A percentile compares a stretch with the other conserved stretches of the same genome.
Conservation (phyloP, 2,329 filamentous ascomycete species). For the Neonectria coccinea region DNA sequence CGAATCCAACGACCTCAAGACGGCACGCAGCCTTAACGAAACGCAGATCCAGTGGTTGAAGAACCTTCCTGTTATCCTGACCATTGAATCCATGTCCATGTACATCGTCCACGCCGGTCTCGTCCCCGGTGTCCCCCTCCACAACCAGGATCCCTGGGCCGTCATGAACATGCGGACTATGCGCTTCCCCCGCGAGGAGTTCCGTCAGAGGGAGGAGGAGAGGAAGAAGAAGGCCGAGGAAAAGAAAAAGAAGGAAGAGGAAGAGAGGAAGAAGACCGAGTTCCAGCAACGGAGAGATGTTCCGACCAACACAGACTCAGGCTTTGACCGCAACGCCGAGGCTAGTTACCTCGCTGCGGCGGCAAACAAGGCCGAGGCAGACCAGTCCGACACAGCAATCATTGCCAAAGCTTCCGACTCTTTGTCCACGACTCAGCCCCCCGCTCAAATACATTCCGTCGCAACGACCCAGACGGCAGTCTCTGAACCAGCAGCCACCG, state of each 20-base stretch:
- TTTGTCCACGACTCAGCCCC: not conserved
- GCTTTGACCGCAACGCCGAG: slow-evolving; percentile 4
- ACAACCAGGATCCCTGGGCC: slow-evolving; percentile 79
- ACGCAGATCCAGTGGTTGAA: slow-evolving; percentile 77
- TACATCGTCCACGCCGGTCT: slow-evolving; percentile 88
- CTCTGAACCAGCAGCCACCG: not conserved
- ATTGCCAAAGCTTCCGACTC: not conserved
- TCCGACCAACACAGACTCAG: not conserved
- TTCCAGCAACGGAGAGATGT: slow-evolving; percentile 24
- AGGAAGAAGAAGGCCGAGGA: slow-evolving; percentile 35
- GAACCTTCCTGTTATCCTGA: slow-evolving; percentile 80
- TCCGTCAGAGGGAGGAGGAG: slow-evolving; percentile 52
- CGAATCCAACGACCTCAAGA: slow-evolving; percentile 60
- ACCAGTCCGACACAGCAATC: not conserved
- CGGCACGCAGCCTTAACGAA: slow-evolving; percentile 63
- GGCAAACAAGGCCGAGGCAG: not conserved
- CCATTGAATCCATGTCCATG: slow-evolving; percentile 72
- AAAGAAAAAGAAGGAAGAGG: slow-evolving; percentile 25
- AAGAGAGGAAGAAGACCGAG: slow-evolving; percentile 11
- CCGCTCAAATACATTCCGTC: not conserved
- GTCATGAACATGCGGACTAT: slow-evolving; percentile 95
- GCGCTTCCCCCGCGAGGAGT: slow-evolving; percentile 61
- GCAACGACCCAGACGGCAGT: not conserved
- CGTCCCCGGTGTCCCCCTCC: slow-evolving; percentile 77
- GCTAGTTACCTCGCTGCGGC: slow-evolving; percentile 3